Percentiles rank a stretch among this genome's conserved stretches.
Conservation (phyloP, 176 grass and related monocot genomes). For the Musa schizocarpa region DNA sequence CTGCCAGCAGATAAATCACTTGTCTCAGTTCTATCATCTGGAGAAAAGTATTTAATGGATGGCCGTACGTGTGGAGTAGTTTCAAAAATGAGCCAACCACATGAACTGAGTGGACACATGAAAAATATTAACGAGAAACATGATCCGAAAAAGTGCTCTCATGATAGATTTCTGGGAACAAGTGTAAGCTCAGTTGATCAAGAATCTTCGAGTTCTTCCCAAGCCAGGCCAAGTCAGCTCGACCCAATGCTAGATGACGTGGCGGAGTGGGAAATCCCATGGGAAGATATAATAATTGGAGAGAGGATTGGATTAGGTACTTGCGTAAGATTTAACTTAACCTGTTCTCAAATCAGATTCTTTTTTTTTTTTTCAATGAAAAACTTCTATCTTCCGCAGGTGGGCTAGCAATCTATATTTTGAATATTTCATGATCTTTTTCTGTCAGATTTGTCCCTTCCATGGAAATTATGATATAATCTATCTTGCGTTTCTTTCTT, state of each 20-base stretch:
- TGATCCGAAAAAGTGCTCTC: slow-evolving; percentile 39
- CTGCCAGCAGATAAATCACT: slow-evolving; percentile 29
- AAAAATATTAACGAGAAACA: slow-evolving; percentile 38
- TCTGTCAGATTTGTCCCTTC: not conserved
- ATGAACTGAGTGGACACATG: slow-evolving; percentile 26
- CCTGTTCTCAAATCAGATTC: slow-evolving; percentile 2
- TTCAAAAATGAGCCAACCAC: slow-evolving; percentile 30
- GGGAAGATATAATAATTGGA: slow-evolving; percentile 94
- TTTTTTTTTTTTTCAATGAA: no score
- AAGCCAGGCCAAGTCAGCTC: slow-evolving; percentile 42
- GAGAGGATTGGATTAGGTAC: slow-evolving; percentile 99
- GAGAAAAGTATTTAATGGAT: slow-evolving; percentile 32
- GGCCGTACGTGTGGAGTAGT: slow-evolving; percentile 26
- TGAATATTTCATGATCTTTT: not conserved
- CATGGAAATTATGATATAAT: not conserved
- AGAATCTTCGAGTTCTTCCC: slow-evolving; percentile 39
- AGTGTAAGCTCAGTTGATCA: slow-evolving; percentile 33
- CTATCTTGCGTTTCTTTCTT: not conserved
- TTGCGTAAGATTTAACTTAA: slow-evolving; percentile 11
- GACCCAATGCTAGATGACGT: slow-evolving; percentile 86
- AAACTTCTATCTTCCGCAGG: not conserved
- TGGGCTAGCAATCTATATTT: not conserved
- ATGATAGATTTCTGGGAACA: slow-evolving; percentile 57
- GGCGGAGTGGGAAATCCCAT: slow-evolving; percentile 89
- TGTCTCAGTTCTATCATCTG: slow-evolving; percentile 24